These are phyloP conservation scores for Limonomyces culmigenus DNA, from an alignment of 1,284 basidiomycete genomes.

Conservation along the genomic window DNA sequence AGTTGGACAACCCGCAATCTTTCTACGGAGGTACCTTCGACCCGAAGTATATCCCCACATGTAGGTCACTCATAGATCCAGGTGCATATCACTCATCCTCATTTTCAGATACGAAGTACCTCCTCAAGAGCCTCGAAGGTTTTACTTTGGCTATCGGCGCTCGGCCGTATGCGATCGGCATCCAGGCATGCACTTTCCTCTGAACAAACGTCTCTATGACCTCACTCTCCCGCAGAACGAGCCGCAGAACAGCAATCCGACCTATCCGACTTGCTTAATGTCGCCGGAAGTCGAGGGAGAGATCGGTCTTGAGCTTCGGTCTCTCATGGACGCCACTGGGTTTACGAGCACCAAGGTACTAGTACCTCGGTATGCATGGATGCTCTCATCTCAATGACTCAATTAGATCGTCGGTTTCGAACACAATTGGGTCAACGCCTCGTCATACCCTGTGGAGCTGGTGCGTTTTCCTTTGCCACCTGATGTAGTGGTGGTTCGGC, in stretches of 20 bases:
- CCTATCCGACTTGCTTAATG: slow-evolving; percentile 26
- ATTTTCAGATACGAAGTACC: slow-evolving; percentile 22
- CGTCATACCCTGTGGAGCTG: slow-evolving; percentile 27
- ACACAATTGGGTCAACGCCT: slow-evolving; percentile 22
- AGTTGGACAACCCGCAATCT: too few relatives aligned
- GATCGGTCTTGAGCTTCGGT: slow-evolving; percentile 23
- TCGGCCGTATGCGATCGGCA: slow-evolving; percentile 23
- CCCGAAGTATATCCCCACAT: too few relatives aligned
- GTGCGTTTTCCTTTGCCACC: slow-evolving; percentile 13
- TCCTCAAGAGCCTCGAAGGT: slow-evolving; percentile 20
- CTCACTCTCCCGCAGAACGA: too few relatives aligned
- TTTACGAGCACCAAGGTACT: slow-evolving; percentile 19
- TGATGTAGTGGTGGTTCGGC: neutral
- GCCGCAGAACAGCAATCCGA: slow-evolving; percentile 30
- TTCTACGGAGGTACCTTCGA: too few relatives aligned
- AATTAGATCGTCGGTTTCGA: slow-evolving; percentile 3
- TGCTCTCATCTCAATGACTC: too few relatives aligned
- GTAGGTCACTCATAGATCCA: too few relatives aligned
- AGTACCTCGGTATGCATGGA: too few relatives aligned
- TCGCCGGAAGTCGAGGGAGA: slow-evolving; percentile 21
- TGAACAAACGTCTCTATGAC: too few relatives aligned
- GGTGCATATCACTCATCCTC: too few relatives aligned
- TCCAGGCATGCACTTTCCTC: too few relatives aligned
- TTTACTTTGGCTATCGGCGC: slow-evolving; percentile 26
- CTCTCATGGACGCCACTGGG: slow-evolving; percentile 25